phyloP scores from a whole-genome alignment of 129 eudicot genomes.

The Flaveria sonorensis region DNA sequence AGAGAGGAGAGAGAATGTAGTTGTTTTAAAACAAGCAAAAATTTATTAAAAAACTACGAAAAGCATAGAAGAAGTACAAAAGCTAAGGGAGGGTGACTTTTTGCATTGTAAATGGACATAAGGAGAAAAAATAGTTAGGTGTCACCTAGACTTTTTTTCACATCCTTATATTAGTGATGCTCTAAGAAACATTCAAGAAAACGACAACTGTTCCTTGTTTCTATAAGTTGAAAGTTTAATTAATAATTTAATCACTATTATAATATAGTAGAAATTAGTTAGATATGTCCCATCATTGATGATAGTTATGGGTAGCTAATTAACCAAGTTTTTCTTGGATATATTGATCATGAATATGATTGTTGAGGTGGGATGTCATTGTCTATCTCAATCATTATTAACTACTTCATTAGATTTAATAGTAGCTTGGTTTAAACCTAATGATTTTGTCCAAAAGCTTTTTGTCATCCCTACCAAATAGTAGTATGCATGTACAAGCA shows the following conservation, averaged over 20 bases:
- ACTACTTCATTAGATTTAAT: conserved; percentile 8
- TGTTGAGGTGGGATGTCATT: conserved; percentile 35
- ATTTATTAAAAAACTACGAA: no score
- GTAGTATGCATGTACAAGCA: neutral
- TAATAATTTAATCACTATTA: no score
- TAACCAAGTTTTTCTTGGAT: conserved; percentile 33
- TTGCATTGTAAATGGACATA: no score
- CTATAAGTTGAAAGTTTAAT: neutral
- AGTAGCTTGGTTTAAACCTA: conserved; percentile 12
- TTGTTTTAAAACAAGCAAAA: no score
- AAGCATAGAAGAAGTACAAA: no score
- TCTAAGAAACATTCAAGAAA: no score
- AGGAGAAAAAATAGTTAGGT: no score
- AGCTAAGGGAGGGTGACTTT: no score
- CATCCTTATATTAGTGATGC: no score
- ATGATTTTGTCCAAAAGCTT: conserved; percentile 27
- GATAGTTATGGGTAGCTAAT: conserved; percentile 28
- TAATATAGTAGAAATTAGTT: conserved; percentile 9
- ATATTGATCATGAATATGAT: conserved; percentile 17
- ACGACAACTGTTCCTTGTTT: no score
- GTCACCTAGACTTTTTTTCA: no score
- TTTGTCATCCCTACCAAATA: conserved; percentile 10
- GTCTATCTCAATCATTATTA: conserved; percentile 24
- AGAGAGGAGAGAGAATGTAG: no score
- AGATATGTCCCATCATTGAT: conserved; percentile 19